Conservation (phyloP, 108 stramenopile species). For the Skeletonema menzelii region DNA sequence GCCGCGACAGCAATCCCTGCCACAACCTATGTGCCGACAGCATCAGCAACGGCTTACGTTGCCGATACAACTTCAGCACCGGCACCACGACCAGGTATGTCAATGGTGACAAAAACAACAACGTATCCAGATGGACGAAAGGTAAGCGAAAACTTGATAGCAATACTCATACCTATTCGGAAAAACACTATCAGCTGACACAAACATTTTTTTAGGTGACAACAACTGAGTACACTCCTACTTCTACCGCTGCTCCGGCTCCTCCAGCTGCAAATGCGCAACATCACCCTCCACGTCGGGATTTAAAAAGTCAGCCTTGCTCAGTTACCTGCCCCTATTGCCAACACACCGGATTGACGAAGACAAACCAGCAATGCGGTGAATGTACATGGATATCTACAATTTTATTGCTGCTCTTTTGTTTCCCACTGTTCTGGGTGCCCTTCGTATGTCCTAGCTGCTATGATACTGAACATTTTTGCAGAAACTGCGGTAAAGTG, state of each 20-base stretch:
- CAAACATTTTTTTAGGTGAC: too few species aligned
- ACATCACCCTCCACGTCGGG: conserved; percentile 13
- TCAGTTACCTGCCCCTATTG: conserved; percentile 30
- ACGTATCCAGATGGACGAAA: conserved; percentile 41
- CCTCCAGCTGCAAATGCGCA: conserved; percentile 7
- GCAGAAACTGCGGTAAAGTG: conserved; percentile 39
- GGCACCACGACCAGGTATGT: conserved; percentile 2
- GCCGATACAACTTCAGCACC: not conserved
- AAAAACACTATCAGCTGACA: too few species aligned
- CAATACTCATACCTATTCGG: too few species aligned
- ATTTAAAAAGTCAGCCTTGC: conserved; percentile 27
- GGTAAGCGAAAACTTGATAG: too few species aligned
- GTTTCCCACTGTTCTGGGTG: conserved; percentile 37
- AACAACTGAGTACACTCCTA: conserved; percentile 25
- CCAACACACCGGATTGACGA: conserved; percentile 17
- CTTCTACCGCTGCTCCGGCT: not conserved
- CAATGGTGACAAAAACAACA: conserved; percentile 22
- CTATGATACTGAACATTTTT: conserved; percentile 32
- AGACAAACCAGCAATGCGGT: conserved; percentile 9
- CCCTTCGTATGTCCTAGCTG: conserved; percentile 34
- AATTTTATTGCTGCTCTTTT: conserved; percentile 21
- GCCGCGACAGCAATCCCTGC: not conserved
- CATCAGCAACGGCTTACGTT: not conserved
- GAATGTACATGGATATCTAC: conserved; percentile 37
- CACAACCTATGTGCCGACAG: not conserved